phyloP scores from a whole-genome alignment of 169 alveolate species.

The Amoebophrya sp. region DNA sequence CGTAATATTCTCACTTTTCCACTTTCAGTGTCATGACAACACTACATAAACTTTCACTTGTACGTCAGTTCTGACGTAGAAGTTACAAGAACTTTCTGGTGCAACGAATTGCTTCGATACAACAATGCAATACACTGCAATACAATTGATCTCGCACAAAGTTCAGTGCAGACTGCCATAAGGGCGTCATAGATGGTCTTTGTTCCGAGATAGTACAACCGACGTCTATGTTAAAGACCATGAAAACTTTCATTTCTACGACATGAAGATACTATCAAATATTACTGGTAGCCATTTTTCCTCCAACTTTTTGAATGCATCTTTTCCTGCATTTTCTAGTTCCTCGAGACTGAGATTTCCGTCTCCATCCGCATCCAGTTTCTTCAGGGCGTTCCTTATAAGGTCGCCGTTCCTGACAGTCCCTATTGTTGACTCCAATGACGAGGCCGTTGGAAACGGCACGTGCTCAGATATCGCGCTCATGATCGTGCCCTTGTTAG shows the following conservation, averaged over 20 bases:
- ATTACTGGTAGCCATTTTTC: not conserved
- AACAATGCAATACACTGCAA: not conserved
- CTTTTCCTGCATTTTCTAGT: not conserved
- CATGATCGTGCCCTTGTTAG: not conserved
- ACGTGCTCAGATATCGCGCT: not conserved
- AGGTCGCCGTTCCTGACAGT: not conserved
- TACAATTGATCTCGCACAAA: too few relatives aligned
- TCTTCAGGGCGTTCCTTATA: not conserved
- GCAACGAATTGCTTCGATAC: too few relatives aligned
- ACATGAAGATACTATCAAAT: not conserved
- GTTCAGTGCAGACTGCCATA: too few relatives aligned
- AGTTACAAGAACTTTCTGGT: too few relatives aligned
- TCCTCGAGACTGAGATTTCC: not conserved
- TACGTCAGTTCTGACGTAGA: too few relatives aligned
- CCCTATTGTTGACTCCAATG: too few relatives aligned
- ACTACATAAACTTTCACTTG: too few relatives aligned
- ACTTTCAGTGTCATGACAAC: too few relatives aligned
- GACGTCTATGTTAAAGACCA: not conserved
- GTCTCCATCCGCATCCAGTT: not conserved
- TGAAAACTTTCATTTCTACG: not conserved
- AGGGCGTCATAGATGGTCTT: too few relatives aligned
- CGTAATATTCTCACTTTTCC: too few relatives aligned
- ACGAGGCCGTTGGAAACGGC: too few relatives aligned
- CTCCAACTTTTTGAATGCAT: not conserved
- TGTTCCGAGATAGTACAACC: not conserved